Percentiles rank a stretch among this genome's conserved stretches.
Conservation (phyloP, 306 rosid species). For the Begonia peltatifolia region DNA sequence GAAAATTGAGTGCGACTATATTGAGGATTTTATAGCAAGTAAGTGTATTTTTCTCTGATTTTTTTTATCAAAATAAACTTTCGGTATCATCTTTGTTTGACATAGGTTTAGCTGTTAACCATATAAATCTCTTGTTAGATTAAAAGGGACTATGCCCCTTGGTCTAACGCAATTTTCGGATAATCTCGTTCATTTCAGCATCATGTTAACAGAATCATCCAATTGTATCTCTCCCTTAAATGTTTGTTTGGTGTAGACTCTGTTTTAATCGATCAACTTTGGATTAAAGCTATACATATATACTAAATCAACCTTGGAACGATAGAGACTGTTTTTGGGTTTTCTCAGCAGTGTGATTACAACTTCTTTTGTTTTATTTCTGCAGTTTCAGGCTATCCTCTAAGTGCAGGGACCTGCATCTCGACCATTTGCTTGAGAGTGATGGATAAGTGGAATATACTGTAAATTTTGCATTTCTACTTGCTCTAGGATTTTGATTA, state of each 20-base stretch:
- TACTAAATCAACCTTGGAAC: too few species aligned
- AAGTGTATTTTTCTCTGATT: slow-evolving; percentile 6
- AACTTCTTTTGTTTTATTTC: not conserved
- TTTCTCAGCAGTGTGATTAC: not conserved
- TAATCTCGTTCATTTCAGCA: too few species aligned
- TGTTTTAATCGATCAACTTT: too few species aligned
- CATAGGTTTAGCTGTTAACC: too few species aligned
- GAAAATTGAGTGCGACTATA: slow-evolving; percentile 59
- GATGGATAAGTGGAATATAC: slow-evolving; percentile 44
- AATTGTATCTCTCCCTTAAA: too few species aligned
- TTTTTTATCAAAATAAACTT: not conserved
- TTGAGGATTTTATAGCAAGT: slow-evolving; percentile 68
- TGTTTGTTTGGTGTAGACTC: too few species aligned
- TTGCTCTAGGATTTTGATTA: not conserved
- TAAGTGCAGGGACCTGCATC: slow-evolving; percentile 63
- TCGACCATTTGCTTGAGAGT: slow-evolving; percentile 39
- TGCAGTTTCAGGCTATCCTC: slow-evolving; percentile 57
- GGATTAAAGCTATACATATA: too few species aligned
- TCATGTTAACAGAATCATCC: too few species aligned
- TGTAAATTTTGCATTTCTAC: slow-evolving; percentile 15
- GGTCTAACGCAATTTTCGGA: too few species aligned
- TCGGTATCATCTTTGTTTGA: not conserved
- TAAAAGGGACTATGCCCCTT: too few species aligned
- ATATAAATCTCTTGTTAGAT: too few species aligned
- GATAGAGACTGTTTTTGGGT: too few species aligned